Base-by-base conservation (phyloP, 2,329 filamentous ascomycete species). In the Huntiella moniliformis region DNA sequence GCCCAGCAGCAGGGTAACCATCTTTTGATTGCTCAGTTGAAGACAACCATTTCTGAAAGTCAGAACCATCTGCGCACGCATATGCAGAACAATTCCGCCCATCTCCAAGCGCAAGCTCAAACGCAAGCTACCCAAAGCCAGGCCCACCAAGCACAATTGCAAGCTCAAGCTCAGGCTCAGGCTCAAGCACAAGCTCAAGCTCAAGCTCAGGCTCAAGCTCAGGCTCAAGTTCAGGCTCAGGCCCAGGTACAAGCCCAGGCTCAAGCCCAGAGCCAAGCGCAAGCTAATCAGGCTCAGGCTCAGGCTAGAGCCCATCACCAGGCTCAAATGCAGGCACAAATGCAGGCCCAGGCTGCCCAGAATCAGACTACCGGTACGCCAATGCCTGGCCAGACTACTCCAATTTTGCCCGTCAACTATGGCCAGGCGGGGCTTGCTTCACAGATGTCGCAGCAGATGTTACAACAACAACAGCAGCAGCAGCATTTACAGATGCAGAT, bases 321-420 rank as follows among this genome's bases (percentile, higher is more conserved):
- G n/a, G 43, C 43, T 17, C 43, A 34, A 15, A 15, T 37, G 33
- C 45, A 47, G n/a, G 32, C 34, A 13, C 45, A 46, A 15, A 10
- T 18, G 13, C 44, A 46, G 11, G 32, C 18, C 3, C 45, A 41
- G 12, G 35, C 43, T 7, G 28, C 28, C 7, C 42, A 44, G 42
- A n/a, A 44, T 7, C 32, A 17, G 12, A n/a, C 63, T 56, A 40
- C 54, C 60, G 1, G 61, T 70, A 38, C 73, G 73, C 51, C 22
- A 2, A 28, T 28, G 22, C 22, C 22, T 10, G 22, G 22, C 6
- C 22, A 28, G 10, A 28, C 22, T 10, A 28, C 22, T 28, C 22
- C 22, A 6, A 28, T 28, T 8, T 10, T 28, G 22, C 22, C 22
- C 22, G 22, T 28, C 22, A 28, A 28, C 22, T 28, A 28, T 28